Evolutionary conservation across 177 flowering plant species (phyloP).

Genomic region (Tripterygium wilfordii): DNA sequence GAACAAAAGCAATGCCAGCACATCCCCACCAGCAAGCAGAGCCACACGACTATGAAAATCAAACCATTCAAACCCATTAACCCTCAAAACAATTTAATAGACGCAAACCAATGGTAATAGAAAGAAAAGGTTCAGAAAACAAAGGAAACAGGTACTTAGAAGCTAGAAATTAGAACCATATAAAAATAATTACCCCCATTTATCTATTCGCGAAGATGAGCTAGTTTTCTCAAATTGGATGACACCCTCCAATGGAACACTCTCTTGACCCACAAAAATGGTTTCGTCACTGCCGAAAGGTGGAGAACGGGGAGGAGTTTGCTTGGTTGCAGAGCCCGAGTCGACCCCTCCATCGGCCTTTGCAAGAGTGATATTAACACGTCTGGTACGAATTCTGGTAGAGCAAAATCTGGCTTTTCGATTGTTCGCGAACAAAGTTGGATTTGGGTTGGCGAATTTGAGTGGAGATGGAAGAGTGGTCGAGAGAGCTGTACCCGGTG

Average conservation of each 20-base stretch:
- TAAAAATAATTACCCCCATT: slow-evolving; percentile 63
- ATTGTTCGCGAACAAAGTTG: slow-evolving; percentile 31
- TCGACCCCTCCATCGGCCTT: slow-evolving; percentile 35
- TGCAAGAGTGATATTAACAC: slow-evolving; percentile 25
- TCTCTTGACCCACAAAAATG: slow-evolving; percentile 46
- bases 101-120: too few species aligned
- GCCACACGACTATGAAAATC: slow-evolving; percentile 49
- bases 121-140: too few species aligned
- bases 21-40: slow-evolving; percentile 86
- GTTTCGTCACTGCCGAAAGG: slow-evolving; percentile 21
- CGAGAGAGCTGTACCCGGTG: slow-evolving; percentile 39
- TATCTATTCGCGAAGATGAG: slow-evolving; percentile 28
- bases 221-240: slow-evolving; percentile 70
- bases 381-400: slow-evolving; percentile 6
- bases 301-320: slow-evolving; percentile 13
- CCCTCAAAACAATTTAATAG: too few species aligned
- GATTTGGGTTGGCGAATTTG: slow-evolving; percentile 25
- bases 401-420: slow-evolving; percentile 27
- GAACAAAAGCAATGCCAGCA: slow-evolving; percentile 71
- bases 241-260: slow-evolving; percentile 87
- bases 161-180: too few species aligned
- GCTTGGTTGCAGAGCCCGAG: slow-evolving; percentile 26
- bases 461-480: slow-evolving; percentile 22
- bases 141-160: too few species aligned
- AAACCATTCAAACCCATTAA: background rate